These are phyloP conservation scores for Ogataea pilisensis DNA, from an alignment of 805 yeast species.

Conservation along the genomic window DNA sequence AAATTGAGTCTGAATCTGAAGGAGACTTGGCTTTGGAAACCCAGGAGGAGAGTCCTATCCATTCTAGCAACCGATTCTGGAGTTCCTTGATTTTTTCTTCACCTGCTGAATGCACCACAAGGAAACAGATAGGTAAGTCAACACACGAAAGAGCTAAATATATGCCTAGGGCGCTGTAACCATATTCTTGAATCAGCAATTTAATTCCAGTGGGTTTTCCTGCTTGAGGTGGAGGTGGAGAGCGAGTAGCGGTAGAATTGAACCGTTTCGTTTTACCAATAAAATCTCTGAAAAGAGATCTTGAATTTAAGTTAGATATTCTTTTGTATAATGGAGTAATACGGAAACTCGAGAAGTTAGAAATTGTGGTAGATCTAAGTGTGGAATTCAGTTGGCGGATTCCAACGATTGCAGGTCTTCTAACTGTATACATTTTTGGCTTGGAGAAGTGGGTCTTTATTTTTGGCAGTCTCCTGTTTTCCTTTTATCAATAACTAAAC, in stretches of 20 bases:
- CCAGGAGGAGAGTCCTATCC: conserved; percentile 57
- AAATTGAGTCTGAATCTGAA: conserved; percentile 19
- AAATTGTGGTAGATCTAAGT: background rate
- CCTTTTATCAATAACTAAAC: too few relatives aligned
- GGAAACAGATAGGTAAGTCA: conserved; percentile 80
- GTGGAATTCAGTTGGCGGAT: background rate
- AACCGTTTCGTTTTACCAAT: conserved; percentile 8
- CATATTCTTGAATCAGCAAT: conserved; percentile 77
- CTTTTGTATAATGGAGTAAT: background rate
- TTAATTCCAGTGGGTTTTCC: conserved; percentile 47
- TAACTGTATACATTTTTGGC: background rate
- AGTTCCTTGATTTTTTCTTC: conserved; percentile 71
- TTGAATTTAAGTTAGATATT: background rate
- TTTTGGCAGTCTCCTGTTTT: background rate
- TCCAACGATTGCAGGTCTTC: background rate
- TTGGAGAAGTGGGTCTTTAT: background rate
- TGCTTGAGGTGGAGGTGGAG: conserved; percentile 2
- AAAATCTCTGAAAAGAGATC: background rate
- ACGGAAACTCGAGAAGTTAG: background rate
- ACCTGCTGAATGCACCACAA: conserved; percentile 82
- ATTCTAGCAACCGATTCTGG: conserved; percentile 56
- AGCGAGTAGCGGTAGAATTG: conserved; percentile 13
- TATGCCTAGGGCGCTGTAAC: conserved; percentile 85
- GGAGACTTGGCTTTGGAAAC: conserved; percentile 14
- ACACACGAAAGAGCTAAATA: conserved; percentile 68